Evolutionary conservation across 2,329 filamentous ascomycete species (phyloP).

Genomic region (Rugonectria rugulosa): DNA sequence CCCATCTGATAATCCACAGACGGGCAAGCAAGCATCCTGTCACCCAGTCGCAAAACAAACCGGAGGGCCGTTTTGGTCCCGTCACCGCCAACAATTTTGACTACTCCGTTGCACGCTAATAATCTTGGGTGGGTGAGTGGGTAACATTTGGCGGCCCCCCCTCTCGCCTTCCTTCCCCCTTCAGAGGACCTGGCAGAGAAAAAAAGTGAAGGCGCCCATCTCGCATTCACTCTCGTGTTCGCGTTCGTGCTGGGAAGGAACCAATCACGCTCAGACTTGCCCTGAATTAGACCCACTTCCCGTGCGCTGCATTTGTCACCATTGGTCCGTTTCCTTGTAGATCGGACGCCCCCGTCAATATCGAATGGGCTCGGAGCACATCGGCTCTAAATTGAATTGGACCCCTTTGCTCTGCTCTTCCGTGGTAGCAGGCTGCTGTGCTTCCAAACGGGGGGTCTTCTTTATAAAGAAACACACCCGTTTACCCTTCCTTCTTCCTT

Average conservation of each 20-base stretch:
- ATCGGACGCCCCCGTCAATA: not conserved
- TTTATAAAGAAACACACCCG: not conserved
- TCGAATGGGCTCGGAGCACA: not conserved
- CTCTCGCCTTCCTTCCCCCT: too few relatives aligned
- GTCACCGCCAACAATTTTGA: not conserved
- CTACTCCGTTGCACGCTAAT: not conserved
- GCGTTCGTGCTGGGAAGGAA: not conserved
- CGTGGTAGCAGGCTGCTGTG: too few relatives aligned
- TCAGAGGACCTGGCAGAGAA: too few relatives aligned
- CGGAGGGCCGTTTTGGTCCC: too few relatives aligned
- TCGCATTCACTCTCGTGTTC: constrained; percentile 2
- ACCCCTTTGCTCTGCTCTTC: not conserved
- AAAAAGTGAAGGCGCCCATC: too few relatives aligned
- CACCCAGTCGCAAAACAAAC: too few relatives aligned
- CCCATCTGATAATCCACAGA: not conserved
- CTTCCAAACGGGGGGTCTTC: too few relatives aligned
- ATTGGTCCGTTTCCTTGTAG: not conserved
- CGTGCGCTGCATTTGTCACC: not conserved
- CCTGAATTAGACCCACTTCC: not conserved
- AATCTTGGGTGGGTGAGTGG: not conserved
- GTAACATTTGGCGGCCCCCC: too few relatives aligned
- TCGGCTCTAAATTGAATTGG: not conserved
- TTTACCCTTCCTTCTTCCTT: not conserved
- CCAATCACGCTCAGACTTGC: not conserved
- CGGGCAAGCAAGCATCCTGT: not conserved